Base-by-base conservation (phyloP, 345 rosid genomes). In the Populus alba region DNA sequence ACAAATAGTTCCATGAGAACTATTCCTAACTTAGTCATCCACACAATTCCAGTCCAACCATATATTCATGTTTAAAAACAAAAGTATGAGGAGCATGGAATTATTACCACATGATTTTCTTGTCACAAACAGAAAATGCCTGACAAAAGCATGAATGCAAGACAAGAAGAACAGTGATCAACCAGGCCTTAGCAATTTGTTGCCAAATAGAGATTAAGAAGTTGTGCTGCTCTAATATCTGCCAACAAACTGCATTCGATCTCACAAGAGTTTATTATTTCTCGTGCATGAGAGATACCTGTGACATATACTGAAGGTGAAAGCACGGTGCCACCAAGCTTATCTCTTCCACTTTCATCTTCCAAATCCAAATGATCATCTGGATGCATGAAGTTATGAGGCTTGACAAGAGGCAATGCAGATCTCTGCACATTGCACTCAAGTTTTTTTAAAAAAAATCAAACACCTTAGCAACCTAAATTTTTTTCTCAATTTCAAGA, bases 311-410 rank as follows among this genome's bases (percentile, higher is more conserved):
- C 69, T 1, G 93, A 84, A 68, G 93, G 92, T 65, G 87, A 84
- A 80, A 91, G 90, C 59, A 65, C 53, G 75, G 86, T 70, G n/a
- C 98, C 95, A 0, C 91, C 82, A 68, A 96, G 97, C 82, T 91
- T 88, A 74, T 94, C 98, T 85, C 99, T 89, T 43, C 97, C 98
- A 77, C 95, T 92, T 83, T 96, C 99, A 79, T 94, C 99, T 91
- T 96, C 97, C 81, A 96, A 79, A 74, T 92, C 81, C 84, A 96
- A 78, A 82, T 87, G 79, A 86, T 96, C 99, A 87, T 91, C 94
- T 16, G 87, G 86, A 75, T 92, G 93, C 88, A 92, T 72, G 84
- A 94, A 96, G 87, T 94, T 94, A 75, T 87, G 97, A 79, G 88
- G 94, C 85, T 87, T 92, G 68, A 90, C 95, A 72, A 91, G 89